Evolutionary conservation across 306 rosid genomes (phyloP).

Genomic region (Glycyrrhiza uralensis): DNA sequence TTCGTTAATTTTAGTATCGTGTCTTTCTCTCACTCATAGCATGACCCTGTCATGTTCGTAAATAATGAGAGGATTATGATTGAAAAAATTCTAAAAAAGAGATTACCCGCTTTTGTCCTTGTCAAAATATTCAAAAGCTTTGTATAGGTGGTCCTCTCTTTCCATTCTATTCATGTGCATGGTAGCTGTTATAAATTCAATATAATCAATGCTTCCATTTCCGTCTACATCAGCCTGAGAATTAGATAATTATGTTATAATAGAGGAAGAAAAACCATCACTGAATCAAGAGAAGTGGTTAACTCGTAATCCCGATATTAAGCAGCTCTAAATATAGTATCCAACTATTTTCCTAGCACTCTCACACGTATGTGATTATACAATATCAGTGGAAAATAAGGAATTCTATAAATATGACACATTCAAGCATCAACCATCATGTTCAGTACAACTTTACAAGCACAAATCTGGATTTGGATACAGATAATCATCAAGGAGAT

Average conservation of each 20-base stretch:
- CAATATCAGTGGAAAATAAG: neutral
- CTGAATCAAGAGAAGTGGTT: slow-evolving; percentile 1
- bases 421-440: neutral
- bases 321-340: slow-evolving; percentile 18
- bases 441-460: neutral
- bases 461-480: neutral
- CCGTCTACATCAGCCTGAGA: slow-evolving; percentile 94
- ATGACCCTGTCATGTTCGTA: neutral
- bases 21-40: neutral
- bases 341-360: neutral
- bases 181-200: slow-evolving; percentile 82
- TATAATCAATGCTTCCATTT: slow-evolving; percentile 78
- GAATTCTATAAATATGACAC: neutral
- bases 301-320: neutral
- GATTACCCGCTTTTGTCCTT: slow-evolving; percentile 83
- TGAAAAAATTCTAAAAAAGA: neutral
- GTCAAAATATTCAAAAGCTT: slow-evolving; percentile 85
- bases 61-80: neutral
- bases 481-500: neutral
- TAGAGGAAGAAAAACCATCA: slow-evolving; percentile 5
- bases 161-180: slow-evolving; percentile 91
- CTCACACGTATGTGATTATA: neutral
- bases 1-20: neutral
- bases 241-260: slow-evolving; percentile 7
- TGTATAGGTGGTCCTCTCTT: slow-evolving; percentile 82